These are phyloP conservation scores for Venturia nashicola DNA, from an alignment of 2,329 filamentous ascomycete species.

Conservation along the genomic window DNA sequence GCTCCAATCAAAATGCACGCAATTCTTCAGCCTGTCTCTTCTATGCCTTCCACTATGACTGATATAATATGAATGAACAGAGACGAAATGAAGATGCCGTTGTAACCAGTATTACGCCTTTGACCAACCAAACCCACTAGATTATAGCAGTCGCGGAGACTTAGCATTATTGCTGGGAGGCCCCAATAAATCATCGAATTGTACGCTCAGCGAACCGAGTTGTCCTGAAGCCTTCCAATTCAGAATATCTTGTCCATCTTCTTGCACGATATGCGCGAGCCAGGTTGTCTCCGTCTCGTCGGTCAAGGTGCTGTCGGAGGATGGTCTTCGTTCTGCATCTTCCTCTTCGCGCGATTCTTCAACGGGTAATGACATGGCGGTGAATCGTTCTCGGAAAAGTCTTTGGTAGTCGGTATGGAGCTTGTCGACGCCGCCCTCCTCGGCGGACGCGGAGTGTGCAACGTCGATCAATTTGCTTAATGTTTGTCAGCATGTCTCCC, in stretches of 20 bases:
- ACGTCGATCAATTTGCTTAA: constrained; percentile 38
- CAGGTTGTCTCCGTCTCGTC: constrained; percentile 3
- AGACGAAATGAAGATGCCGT: not conserved
- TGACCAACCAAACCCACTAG: not conserved
- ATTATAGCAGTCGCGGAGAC: not conserved
- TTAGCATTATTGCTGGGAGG: not conserved
- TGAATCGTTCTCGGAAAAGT: constrained; percentile 30
- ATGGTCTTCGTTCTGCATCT: not conserved
- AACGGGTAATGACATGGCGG: not conserved
- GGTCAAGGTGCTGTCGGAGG: not conserved
- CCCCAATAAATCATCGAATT: constrained; percentile 7
- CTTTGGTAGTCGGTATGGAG: constrained; percentile 26
- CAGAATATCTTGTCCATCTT: not conserved
- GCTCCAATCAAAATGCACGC: not conserved
- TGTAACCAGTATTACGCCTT: not conserved
- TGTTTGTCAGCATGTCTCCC: constrained; percentile 12
- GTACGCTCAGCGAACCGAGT: constrained; percentile 3
- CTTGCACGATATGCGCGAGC: not conserved
- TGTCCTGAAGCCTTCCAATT: not conserved
- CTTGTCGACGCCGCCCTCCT: constrained; percentile 20
- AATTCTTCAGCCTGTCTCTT: not conserved
- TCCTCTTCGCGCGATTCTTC: not conserved
- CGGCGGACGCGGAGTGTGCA: constrained; percentile 27
- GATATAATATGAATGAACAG: not conserved
- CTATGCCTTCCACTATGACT: not conserved